Evolutionary conservation across 768 basidiomycete genomes (phyloP).

Genomic region (Lactarius hatsudake): DNA sequence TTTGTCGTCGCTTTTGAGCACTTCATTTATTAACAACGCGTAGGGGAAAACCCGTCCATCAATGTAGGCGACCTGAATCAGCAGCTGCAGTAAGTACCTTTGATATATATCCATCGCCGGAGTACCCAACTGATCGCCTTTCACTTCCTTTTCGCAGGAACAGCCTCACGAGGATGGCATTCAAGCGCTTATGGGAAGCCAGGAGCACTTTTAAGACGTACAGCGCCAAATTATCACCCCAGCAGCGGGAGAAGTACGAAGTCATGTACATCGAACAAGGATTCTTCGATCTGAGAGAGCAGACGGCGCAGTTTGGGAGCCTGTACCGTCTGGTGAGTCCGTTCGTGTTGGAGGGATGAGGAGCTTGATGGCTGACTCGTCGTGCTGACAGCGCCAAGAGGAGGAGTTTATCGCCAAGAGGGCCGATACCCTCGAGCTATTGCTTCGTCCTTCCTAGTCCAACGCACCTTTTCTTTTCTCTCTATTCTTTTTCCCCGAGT

Average conservation of each 20-base stretch:
- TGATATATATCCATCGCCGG: background rate
- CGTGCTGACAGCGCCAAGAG: background rate
- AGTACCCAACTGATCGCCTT: background rate
- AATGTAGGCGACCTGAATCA: conserved; percentile 8
- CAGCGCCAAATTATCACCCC: background rate
- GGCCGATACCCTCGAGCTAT: background rate
- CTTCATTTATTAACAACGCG: background rate
- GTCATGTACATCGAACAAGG: background rate
- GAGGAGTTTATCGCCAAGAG: background rate
- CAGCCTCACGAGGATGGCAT: background rate
- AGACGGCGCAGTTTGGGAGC: conserved; percentile 7
- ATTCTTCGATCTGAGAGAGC: background rate
- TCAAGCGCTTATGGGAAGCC: conserved; percentile 5
- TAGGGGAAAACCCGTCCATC: conserved; percentile 11
- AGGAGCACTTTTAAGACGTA: background rate
- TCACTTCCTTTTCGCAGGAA: background rate
- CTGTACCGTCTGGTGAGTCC: conserved; percentile 10
- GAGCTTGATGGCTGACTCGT: background rate
- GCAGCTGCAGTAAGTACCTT: conserved; percentile 9
- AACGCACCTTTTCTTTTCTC: background rate
- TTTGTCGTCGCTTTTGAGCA: background rate
- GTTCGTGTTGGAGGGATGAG: background rate
- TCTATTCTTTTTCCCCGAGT: background rate
- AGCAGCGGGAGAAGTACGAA: background rate
- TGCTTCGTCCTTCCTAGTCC: background rate